phyloP scores from a whole-genome alignment of 192 early-diverging fungal species.

The Entomortierella parvispora region DNA sequence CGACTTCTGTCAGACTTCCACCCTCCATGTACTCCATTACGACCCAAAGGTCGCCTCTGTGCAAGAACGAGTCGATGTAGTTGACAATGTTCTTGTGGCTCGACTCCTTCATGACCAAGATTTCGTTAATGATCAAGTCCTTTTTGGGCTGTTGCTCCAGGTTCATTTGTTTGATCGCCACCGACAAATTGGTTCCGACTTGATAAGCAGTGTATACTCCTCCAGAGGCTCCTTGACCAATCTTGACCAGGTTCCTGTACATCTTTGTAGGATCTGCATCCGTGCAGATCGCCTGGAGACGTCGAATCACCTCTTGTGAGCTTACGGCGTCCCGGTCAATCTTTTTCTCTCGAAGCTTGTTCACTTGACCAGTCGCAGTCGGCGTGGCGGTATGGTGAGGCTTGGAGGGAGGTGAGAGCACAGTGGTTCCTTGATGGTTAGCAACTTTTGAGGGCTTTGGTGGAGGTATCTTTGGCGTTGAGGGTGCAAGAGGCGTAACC shows the following conservation, averaged over 20 bases:
- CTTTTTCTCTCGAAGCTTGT: conserved; percentile 55
- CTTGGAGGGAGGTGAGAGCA: conserved; percentile 5
- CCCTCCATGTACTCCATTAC: conserved; percentile 96
- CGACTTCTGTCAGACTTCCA: conserved; percentile 86
- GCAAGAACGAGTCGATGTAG: conserved; percentile 83
- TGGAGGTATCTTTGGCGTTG: conserved; percentile 39
- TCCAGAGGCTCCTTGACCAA: conserved; percentile 94
- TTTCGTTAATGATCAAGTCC: conserved; percentile 96
- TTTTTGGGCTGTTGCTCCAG: conserved; percentile 96
- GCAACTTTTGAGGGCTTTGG: conserved; percentile 47
- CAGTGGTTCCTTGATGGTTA: conserved; percentile 33
- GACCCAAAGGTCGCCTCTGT: conserved; percentile 85
- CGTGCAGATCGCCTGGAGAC: conserved; percentile 85
- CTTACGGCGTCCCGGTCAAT: conserved; percentile 60
- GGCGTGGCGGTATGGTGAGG: background rate
- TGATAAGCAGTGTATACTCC: conserved; percentile 90
- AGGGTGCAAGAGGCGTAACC: conserved; percentile 19
- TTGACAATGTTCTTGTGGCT: conserved; percentile 87
- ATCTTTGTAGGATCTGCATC: conserved; percentile 86
- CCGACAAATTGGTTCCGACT: conserved; percentile 70
- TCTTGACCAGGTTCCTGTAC: conserved; percentile 88
- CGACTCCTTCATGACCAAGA: conserved; percentile 85
- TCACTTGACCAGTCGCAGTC: background rate
- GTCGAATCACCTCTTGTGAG: conserved; percentile 83
- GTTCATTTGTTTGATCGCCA: conserved; percentile 98